Evolutionary conservation across 768 basidiomycete species (phyloP).

Genomic region (Lepiota brunneoincarnata): DNA sequence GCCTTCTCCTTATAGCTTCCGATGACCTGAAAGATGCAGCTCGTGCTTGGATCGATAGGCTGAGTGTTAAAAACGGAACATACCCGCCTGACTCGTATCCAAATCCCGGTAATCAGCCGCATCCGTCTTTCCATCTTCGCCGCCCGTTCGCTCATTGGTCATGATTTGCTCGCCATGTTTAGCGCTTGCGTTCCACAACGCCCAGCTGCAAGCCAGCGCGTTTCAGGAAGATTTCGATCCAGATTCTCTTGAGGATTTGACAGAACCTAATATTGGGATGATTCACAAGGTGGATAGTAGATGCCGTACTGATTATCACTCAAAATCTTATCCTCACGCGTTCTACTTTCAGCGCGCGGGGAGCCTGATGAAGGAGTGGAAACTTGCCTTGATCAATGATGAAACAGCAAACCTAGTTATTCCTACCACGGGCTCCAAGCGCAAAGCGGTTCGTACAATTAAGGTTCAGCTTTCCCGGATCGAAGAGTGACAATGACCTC

Average conservation of each 20-base stretch:
- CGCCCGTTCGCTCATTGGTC: constrained; percentile 7
- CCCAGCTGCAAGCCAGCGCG: constrained; percentile 87
- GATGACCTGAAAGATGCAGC: constrained; percentile 68
- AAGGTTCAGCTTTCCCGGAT: background rate
- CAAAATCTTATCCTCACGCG: constrained; percentile 37
- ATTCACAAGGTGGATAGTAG: constrained; percentile 78
- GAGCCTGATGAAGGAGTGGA: constrained; percentile 66
- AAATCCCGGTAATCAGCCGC: constrained; percentile 68
- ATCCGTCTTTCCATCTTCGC: constrained; percentile 10
- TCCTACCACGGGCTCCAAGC: constrained; percentile 54
- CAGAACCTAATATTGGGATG: constrained; percentile 69
- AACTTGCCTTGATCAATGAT: constrained; percentile 56
- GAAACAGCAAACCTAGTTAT: constrained; percentile 56
- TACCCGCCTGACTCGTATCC: constrained; percentile 91
- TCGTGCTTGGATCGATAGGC: constrained; percentile 70
- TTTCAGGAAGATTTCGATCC: constrained; percentile 88
- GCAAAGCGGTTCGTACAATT: constrained; percentile 59
- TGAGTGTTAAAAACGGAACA: constrained; percentile 71
- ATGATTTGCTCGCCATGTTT: constrained; percentile 3
- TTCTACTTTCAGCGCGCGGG: constrained; percentile 23
- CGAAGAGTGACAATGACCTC: background rate
- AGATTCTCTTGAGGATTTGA: constrained; percentile 77
- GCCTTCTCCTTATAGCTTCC: constrained; percentile 44
- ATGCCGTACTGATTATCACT: constrained; percentile 28
- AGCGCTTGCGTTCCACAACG: constrained; percentile 89